Conservation (phyloP, 1,139 yeast genomes). For the Zygosaccharomyces sapae region DNA sequence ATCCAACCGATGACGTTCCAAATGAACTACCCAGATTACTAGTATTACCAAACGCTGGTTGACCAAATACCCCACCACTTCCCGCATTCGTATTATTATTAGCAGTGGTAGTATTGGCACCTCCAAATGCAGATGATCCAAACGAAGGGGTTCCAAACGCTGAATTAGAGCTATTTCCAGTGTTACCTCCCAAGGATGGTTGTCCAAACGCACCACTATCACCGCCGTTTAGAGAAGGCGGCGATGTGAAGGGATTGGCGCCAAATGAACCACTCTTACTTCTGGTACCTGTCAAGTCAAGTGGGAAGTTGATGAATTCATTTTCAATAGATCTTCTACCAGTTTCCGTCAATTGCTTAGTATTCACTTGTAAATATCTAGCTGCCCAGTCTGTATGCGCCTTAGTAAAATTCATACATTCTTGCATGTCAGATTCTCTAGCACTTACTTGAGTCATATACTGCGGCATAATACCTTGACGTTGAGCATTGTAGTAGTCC, state of each 20-base stretch:
- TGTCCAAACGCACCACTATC: conserved; percentile 21
- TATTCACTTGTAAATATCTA: conserved; percentile 49
- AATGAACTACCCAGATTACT: conserved; percentile 17
- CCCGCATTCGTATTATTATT: background rate
- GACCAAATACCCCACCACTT: conserved; percentile 21
- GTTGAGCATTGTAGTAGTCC: conserved; percentile 44
- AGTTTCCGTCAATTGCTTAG: conserved; percentile 36
- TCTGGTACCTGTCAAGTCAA: conserved; percentile 27
- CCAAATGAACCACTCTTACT: conserved; percentile 14
- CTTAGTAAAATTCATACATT: conserved; percentile 41
- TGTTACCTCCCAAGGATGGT: conserved; percentile 26
- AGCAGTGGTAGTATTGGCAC: background rate
- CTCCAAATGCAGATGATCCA: conserved; percentile 9
- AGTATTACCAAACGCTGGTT: conserved; percentile 17
- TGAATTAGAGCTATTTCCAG: conserved; percentile 20
- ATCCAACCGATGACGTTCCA: conserved; percentile 25
- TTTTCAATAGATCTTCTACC: conserved; percentile 33
- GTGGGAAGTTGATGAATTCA: conserved; percentile 42
- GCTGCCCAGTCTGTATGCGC: conserved; percentile 50
- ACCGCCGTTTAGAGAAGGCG: background rate
- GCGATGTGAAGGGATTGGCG: conserved; percentile 21
- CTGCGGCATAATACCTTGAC: conserved; percentile 38
- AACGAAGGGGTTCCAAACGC: conserved; percentile 25
- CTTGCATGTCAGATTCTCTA: conserved; percentile 47
- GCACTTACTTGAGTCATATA: conserved; percentile 42